Base-by-base conservation (phyloP, 2,329 filamentous ascomycete genomes). In the Hirsutella minnesotensis region DNA sequence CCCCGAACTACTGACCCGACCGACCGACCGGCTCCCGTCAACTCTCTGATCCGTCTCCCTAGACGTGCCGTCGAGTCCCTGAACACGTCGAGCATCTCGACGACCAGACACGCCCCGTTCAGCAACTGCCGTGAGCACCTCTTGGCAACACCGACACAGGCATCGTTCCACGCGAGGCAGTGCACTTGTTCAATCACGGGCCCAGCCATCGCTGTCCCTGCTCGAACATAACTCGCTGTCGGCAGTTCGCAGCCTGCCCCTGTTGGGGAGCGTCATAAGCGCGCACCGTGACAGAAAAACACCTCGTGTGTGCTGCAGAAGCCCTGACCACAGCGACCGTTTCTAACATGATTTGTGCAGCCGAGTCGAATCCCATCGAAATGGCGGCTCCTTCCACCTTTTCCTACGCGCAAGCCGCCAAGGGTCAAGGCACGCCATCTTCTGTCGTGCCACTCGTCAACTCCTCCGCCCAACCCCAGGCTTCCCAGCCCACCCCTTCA, bases 331-430 rank as follows among this genome's bases (percentile, higher is more conserved):
- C 44, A 47, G 46, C 44, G 45, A 46, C 49, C 42, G 43, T 31
- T 44, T 39, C 53, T 56, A 48, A 51, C 51, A 53, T 58, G 53
- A 52, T 51, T 46, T 52, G 53, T 45, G 49, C 53, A 51, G 51
- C 52, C 35, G 48, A 52, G 42, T 45, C 52, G 40, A 54, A 51
- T 44, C 52, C 51, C 44, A 54, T 51, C 52, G 56, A 62, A 46
- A 78, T 77, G 75, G 73, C 73, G 50, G 62, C 63, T 45, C 54
- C 75, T 49, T 70, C 77, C 47, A 70, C 77, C 29, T 95, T 95
- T 61, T 95, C 90, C 46, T 96, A 96, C 65, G 90, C 90, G 56
- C 88, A 95, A 73, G 90, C 90, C 58, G 90, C 90, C 46, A 92
- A 92, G 64, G 87, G 89, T 57, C 76, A 83, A 55, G 67, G 75